phyloP scores from a whole-genome alignment of 164 flowering plant genomes.

The Euptelea pleiosperma region DNA sequence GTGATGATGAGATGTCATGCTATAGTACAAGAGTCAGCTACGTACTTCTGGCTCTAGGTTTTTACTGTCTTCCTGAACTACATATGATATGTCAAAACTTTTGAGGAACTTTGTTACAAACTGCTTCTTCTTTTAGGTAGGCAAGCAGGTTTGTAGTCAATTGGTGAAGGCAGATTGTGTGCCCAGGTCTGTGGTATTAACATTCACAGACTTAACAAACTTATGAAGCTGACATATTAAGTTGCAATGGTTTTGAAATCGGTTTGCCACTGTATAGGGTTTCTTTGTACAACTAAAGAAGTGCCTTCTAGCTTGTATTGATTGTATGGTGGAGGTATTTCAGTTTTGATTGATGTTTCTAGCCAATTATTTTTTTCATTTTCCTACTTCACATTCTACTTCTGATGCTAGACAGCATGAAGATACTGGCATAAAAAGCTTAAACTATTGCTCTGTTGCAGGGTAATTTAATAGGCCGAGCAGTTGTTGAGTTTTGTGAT shows the following conservation, averaged over 20 bases:
- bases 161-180: too few relatives aligned
- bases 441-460: slow-evolving; percentile 26
- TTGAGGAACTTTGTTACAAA: too few relatives aligned
- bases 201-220: too few relatives aligned
- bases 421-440: background rate
- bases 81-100: too few relatives aligned
- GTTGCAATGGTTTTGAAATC: background rate
- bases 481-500: slow-evolving; percentile 81
- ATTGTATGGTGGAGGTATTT: background rate
- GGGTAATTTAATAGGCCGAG: slow-evolving; percentile 89
- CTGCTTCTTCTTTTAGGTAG: too few relatives aligned
- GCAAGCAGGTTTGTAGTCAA: too few relatives aligned
- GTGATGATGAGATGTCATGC: too few relatives aligned
- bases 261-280: background rate
- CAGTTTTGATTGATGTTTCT: background rate
- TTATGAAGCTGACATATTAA: too few relatives aligned
- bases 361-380: background rate
- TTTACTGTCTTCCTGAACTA: too few relatives aligned
- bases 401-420: background rate
- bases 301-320: background rate
- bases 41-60: too few relatives aligned
- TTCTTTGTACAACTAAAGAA: background rate
- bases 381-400: background rate
- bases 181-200: too few relatives aligned
- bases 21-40: too few relatives aligned